These are phyloP conservation scores for Phaffomyces antillensis DNA, from an alignment of 805 yeast genomes.

Conservation along the genomic window DNA sequence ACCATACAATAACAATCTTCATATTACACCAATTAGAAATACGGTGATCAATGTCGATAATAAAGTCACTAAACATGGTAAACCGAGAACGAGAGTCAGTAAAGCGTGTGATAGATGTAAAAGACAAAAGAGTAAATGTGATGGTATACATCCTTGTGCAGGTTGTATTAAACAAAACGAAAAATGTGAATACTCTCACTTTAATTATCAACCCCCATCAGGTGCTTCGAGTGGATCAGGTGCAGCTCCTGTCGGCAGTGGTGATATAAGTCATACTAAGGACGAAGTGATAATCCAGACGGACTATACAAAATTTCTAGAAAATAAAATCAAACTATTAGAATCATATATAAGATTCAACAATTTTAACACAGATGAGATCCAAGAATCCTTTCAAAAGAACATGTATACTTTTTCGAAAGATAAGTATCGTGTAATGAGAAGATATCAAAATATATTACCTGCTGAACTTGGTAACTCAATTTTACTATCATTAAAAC, in stretches of 20 bases:
- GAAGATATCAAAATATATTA: constrained; percentile 39
- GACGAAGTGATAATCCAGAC: not conserved
- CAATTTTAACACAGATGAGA: not conserved
- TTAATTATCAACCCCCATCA: not conserved
- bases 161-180: constrained; percentile 29
- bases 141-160: constrained; percentile 44
- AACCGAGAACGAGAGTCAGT: constrained; percentile 29
- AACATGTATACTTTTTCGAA: constrained; percentile 25
- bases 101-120: constrained; percentile 54
- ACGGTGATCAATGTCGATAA: not conserved
- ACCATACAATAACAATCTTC: not conserved
- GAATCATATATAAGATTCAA: constrained; percentile 21
- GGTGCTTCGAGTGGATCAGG: not conserved
- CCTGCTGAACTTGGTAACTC: constrained; percentile 33
- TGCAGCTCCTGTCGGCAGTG: not conserved
- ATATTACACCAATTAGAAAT: no score
- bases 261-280: not conserved
- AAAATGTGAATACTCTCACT: constrained; percentile 7
- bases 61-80: constrained; percentile 5
- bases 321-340: constrained; percentile 33
- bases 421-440: constrained; percentile 40
- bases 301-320: constrained; percentile 29
- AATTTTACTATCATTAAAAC: constrained; percentile 25
- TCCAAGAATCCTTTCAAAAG: constrained; percentile 15
- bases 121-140: constrained; percentile 49